Evolutionary conservation across 805 yeast genomes (phyloP).

Genomic region (Teunomyces gatunensis): DNA sequence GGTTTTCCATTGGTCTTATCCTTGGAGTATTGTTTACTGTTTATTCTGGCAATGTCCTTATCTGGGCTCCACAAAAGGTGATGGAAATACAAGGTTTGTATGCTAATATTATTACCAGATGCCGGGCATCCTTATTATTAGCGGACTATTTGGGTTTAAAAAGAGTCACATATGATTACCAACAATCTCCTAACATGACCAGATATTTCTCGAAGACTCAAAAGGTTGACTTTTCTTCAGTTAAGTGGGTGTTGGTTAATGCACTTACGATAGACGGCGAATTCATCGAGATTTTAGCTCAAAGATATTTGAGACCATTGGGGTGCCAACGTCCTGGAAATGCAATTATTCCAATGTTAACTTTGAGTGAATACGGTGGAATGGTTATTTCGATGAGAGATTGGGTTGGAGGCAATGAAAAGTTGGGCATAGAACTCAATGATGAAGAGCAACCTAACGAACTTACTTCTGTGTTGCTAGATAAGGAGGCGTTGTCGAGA

Average conservation of each 20-base stretch:
- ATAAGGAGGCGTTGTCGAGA: slow-evolving; percentile 67
- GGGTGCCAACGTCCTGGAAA: slow-evolving; percentile 77
- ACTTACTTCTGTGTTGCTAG: slow-evolving; percentile 66
- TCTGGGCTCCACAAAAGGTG: slow-evolving; percentile 74
- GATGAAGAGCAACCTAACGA: slow-evolving; percentile 34
- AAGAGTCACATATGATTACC: slow-evolving; percentile 89
- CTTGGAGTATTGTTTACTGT: slow-evolving; percentile 78
- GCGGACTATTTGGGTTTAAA: slow-evolving; percentile 88
- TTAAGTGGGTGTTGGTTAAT: slow-evolving; percentile 87
- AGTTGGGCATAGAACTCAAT: slow-evolving; percentile 46
- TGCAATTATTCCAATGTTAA: slow-evolving; percentile 83
- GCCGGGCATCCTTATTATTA: slow-evolving; percentile 67
- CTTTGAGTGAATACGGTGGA: slow-evolving; percentile 93
- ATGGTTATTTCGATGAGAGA: slow-evolving; percentile 90
- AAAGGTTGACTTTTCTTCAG: slow-evolving; percentile 72
- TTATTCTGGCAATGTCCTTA: slow-evolving; percentile 76
- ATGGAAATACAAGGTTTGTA: slow-evolving; percentile 82
- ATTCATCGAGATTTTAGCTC: slow-evolving; percentile 82
- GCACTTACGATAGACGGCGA: slow-evolving; percentile 91
- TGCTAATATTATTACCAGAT: slow-evolving; percentile 73
- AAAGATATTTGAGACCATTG: slow-evolving; percentile 85
- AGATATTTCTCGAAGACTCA: slow-evolving; percentile 73
- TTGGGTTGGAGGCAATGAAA: slow-evolving; percentile 75
- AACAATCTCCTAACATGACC: slow-evolving; percentile 81
- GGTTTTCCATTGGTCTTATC: slow-evolving; percentile 77